These are phyloP conservation scores for Lyophyllum atratum DNA, from an alignment of 768 basidiomycete species.

Conservation along the genomic window DNA sequence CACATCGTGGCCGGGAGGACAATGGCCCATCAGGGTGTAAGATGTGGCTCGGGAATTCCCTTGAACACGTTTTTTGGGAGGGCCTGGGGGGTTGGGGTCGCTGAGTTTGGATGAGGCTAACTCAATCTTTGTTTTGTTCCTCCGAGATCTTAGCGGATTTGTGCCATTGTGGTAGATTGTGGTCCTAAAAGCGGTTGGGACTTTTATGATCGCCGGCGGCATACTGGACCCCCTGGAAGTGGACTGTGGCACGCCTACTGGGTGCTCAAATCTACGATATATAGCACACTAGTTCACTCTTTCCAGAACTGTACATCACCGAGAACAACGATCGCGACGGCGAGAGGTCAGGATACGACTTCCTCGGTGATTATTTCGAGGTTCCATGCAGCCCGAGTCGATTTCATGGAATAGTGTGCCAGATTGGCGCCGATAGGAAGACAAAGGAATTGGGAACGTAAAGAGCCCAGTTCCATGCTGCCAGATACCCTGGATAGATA, in stretches of 20 bases:
- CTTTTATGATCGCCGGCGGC: too few relatives aligned
- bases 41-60: slow-evolving; percentile 8
- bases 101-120: neutral
- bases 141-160: too few relatives aligned
- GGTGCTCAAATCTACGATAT: too few relatives aligned
- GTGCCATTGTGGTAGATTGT: too few relatives aligned
- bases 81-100: neutral
- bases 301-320: slow-evolving; percentile 41
- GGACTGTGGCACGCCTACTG: too few relatives aligned
- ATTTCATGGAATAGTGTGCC: slow-evolving; percentile 49
- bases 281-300: too few relatives aligned
- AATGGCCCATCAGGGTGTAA: neutral
- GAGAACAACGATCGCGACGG: slow-evolving; percentile 47
- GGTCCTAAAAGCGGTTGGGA: too few relatives aligned
- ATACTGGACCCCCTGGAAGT: too few relatives aligned
- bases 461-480: slow-evolving; percentile 53
- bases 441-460: slow-evolving; percentile 42
- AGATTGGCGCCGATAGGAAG: slow-evolving; percentile 41
- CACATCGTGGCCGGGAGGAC: neutral
- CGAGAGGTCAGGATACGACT: slow-evolving; percentile 39
- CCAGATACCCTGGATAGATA: slow-evolving; percentile 45
- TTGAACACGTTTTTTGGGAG: slow-evolving; percentile 6
- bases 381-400: slow-evolving; percentile 34
- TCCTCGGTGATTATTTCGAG: slow-evolving; percentile 39
- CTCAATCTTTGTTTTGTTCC: too few relatives aligned